Base-by-base conservation (phyloP, 257 asterid genomes). In the Cordia subcordata region DNA sequence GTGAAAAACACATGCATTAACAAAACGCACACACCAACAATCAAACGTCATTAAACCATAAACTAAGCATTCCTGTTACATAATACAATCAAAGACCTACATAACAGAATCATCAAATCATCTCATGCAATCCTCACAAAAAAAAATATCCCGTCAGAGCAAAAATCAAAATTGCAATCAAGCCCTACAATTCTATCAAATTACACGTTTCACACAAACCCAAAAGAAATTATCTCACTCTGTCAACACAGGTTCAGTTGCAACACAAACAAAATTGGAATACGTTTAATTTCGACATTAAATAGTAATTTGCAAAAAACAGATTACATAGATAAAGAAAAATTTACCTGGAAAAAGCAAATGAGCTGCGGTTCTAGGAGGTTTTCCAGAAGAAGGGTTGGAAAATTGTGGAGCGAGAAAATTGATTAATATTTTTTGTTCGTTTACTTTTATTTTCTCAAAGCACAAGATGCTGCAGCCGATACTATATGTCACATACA, bases 1-100 rank as follows among this genome's bases (percentile, higher is more conserved):
- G 68, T 39, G 50, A 40, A 65, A 64, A 16, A 17, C 68, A 68
- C 47, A 60, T 55, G 62, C 46, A 71, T 53, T 58, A 3, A 22
- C 53, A 73, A 52, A 62, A 51, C 39, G 53, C 49, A 14, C n/a
- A 50, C 44, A 49, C 9, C 55, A 0, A 58, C 21, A 44, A 64
- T 14, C 40, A 58, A 65, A 49, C 64, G 66, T 17, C 66, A 38
- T 44, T n/a, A 49, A 53, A 27, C 15, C 62, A 57, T 13, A 63
- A 9, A 20, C 66, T 49, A 61, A n/a, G 57, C 42, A 59, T 19
- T 69, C 70, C 51, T 27, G 22, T 11, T 47, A 53, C 21, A 22
- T n/a, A 42, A 38, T 20, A 23, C 20, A 39, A 45, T 52, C 66
- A 35, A 61, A 65, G 62, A 23, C 60, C 58, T 13, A 52, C 64